These are phyloP conservation scores for Gaultheria prostrata DNA, from an alignment of 148 eudicot genomes.

Conservation along the genomic window DNA sequence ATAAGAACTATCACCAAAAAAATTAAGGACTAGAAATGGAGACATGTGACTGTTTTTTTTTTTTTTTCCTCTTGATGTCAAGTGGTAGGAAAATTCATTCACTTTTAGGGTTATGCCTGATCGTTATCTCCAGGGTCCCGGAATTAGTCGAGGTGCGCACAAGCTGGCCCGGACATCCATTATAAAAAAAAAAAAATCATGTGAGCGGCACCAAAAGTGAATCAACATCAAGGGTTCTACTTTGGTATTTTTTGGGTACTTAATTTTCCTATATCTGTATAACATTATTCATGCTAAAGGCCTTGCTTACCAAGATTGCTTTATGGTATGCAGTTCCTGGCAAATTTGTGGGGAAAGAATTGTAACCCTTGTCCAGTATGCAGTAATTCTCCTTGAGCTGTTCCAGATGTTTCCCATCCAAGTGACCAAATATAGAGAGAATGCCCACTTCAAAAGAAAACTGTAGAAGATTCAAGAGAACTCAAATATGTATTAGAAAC, in stretches of 20 bases:
- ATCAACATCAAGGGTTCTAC: neutral
- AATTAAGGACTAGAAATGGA: neutral
- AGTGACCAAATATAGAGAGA: conserved; percentile 34
- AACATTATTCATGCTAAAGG: neutral
- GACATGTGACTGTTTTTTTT: neutral
- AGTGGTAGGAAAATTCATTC: neutral
- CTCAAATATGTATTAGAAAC: conserved; percentile 4
- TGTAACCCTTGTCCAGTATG: conserved; percentile 44
- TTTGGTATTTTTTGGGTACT: too few relatives aligned
- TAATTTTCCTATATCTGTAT: neutral
- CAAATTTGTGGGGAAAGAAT: conserved; percentile 41
- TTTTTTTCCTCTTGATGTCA: neutral
- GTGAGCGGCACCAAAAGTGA: too few relatives aligned
- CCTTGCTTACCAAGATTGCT: conserved; percentile 37
- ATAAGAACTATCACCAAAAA: neutral
- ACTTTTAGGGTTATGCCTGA: too few relatives aligned
- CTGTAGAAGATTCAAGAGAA: conserved; percentile 24
- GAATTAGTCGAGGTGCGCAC: too few relatives aligned
- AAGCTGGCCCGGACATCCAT: too few relatives aligned
- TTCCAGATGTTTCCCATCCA: conserved; percentile 24
- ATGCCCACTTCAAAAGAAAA: conserved; percentile 46
- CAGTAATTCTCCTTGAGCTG: conserved; percentile 38
- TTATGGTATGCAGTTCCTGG: conserved; percentile 46
- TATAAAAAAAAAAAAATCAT: too few relatives aligned
- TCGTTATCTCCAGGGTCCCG: too few relatives aligned